A percentile compares a stretch with the other conserved stretches of the same genome.
phyloP scores from a whole-genome alignment of 495 filamentous ascomycete genomes.

The Chlorociboria aeruginascens region DNA sequence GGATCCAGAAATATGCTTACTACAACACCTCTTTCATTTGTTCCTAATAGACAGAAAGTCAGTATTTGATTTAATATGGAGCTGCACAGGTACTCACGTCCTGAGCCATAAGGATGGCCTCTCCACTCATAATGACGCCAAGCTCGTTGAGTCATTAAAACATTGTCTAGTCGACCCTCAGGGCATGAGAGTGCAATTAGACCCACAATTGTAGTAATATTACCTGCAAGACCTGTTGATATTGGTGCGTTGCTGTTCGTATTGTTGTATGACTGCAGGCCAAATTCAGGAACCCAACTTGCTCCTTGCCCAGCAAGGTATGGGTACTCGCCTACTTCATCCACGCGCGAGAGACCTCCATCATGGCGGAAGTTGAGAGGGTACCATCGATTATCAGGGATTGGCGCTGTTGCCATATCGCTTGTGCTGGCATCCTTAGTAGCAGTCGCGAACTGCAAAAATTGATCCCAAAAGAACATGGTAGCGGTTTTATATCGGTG shows the following conservation, averaged over 20 bases:
- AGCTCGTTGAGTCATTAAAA: conserved; percentile 10
- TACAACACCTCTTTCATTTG: conserved; percentile 7
- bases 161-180: neutral
- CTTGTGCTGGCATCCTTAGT: conserved; percentile 4
- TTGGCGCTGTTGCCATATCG: conserved; percentile 1
- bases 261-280: neutral
- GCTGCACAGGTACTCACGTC: conserved; percentile 7
- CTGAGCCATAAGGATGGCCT: conserved; percentile 4
- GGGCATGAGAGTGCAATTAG: conserved; percentile 16
- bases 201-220: conserved; percentile 10
- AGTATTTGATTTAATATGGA: neutral
- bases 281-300: conserved; percentile 8
- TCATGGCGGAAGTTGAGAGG: conserved; percentile 10
- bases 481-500: conserved; percentile 4
- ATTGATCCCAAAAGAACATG: conserved; percentile 12
- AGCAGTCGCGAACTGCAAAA: conserved; percentile 7
- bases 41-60: neutral
- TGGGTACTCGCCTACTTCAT: conserved; percentile 3
- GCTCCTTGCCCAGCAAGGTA: neutral
- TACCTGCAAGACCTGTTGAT: conserved; percentile 6
- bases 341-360: neutral
- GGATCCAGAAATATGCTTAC: conserved; percentile 16
- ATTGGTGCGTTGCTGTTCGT: neutral
- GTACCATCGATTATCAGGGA: conserved; percentile 11
- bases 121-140: conserved; percentile 10